These are phyloP conservation scores for Aspergillus pseudoglaucus DNA, from an alignment of 2,329 filamentous ascomycete genomes.

Conservation along the genomic window DNA sequence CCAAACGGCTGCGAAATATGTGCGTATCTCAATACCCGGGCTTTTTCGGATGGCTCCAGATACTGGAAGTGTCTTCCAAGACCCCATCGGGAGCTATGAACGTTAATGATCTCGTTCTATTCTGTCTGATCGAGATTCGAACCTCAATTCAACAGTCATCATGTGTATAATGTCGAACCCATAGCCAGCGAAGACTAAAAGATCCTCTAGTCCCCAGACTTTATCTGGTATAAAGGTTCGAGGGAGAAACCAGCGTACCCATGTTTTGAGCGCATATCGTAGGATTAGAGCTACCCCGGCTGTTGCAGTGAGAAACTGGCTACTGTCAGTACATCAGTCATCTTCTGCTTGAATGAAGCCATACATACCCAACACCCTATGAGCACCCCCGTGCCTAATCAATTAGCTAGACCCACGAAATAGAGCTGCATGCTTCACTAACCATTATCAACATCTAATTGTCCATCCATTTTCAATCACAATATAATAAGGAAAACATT, in stretches of 20 bases:
- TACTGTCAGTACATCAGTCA: neutral
- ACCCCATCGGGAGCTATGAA: neutral
- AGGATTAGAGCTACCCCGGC: neutral
- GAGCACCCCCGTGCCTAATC: neutral
- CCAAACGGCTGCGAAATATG: neutral
- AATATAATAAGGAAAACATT: no score
- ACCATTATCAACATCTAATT: no score
- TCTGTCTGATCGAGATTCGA: neutral
- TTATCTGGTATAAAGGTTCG: neutral
- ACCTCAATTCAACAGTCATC: neutral
- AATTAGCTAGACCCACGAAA: neutral
- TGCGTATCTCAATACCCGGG: neutral
- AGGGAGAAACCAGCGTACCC: neutral
- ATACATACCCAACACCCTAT: neutral
- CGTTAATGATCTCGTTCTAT: neutral
- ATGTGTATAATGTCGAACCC: neutral
- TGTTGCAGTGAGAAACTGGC: neutral
- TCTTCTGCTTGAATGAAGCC: neutral
- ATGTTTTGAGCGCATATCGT: neutral
- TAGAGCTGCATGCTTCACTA: no score
- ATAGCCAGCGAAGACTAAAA: neutral
- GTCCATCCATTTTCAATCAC: no score
- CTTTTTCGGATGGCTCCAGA: neutral
- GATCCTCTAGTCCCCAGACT: neutral
- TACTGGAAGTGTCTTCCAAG: neutral